These are phyloP conservation scores for Auricularia sp. DNA, from an alignment of 768 basidiomycete genomes.

Conservation along the genomic window DNA sequence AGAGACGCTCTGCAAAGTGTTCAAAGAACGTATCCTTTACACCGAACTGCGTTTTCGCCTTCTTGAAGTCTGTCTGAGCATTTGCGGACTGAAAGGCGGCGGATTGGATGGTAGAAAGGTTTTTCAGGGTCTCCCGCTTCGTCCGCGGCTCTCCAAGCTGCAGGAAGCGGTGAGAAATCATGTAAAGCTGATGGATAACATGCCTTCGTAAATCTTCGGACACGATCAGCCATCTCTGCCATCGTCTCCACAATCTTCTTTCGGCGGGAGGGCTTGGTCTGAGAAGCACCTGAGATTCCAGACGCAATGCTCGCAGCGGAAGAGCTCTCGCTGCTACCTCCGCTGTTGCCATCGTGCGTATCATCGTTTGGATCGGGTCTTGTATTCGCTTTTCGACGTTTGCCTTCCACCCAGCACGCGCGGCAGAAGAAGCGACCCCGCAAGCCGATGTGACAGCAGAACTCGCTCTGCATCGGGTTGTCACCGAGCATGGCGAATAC, in stretches of 20 bases:
- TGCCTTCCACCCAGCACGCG: conserved; percentile 9
- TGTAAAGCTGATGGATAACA: background rate
- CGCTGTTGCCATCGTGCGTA: background rate
- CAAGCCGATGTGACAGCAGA: conserved; percentile 12
- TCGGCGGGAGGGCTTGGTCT: background rate
- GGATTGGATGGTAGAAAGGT: background rate
- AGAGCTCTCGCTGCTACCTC: background rate
- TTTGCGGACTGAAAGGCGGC: background rate
- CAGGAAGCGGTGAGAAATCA: background rate
- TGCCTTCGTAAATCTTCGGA: background rate
- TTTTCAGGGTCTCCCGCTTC: background rate
- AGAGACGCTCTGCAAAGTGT: background rate
- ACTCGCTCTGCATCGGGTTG: conserved; percentile 12
- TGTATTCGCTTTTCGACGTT: background rate
- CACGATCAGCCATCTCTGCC: background rate
- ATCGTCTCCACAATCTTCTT: background rate
- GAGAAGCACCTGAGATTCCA: background rate
- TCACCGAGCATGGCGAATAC: conserved; percentile 20
- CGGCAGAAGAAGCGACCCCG: conserved; percentile 13
- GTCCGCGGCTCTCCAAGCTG: background rate
- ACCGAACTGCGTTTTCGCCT: background rate
- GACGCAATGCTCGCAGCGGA: background rate
- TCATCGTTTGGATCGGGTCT: background rate
- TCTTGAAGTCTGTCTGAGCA: background rate
- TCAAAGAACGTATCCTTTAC: background rate